Percentiles rank a stretch among this genome's conserved stretches.
Evolutionary conservation across 768 basidiomycete species (phyloP).

Genomic region (Dioszegia hungarica): DNA sequence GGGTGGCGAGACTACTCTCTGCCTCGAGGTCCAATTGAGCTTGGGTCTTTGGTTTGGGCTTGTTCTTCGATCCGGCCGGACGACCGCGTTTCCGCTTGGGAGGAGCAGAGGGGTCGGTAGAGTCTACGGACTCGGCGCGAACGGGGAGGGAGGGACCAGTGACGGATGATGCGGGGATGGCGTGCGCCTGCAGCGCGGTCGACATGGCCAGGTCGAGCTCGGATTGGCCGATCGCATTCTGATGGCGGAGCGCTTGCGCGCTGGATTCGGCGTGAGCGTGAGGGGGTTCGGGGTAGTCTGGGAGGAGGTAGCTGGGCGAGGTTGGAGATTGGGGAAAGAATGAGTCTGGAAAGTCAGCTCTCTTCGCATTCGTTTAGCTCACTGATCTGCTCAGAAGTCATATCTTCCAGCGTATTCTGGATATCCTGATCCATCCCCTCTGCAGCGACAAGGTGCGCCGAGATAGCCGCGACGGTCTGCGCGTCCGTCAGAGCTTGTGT

Average conservation of each 20-base stretch:
- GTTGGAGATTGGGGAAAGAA: conserved; percentile 5
- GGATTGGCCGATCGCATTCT: background rate
- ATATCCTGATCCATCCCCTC: background rate
- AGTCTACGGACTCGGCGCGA: conserved; percentile 15
- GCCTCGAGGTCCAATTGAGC: no score
- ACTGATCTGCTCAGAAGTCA: background rate
- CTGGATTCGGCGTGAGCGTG: no score
- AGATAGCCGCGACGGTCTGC: conserved; percentile 2
- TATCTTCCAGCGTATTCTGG: background rate
- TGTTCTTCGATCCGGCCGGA: conserved; percentile 82
- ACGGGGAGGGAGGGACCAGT: conserved; percentile 35
- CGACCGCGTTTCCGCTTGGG: conserved; percentile 65
- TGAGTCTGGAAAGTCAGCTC: background rate
- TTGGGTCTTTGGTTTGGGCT: conserved; percentile 37
- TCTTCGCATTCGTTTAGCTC: background rate
- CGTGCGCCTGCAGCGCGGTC: background rate
- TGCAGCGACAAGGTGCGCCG: background rate
- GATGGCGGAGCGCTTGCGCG: no score
- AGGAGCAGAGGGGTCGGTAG: conserved; percentile 36
- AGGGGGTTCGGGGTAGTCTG: background rate
- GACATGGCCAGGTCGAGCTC: background rate
- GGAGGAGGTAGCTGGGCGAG: conserved; percentile 1
- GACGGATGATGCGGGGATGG: background rate
- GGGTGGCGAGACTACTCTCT: no score
- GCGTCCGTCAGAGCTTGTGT: background rate